Conservation (phyloP, 805 yeast genomes). For the Pichia sporocuriosa region DNA sequence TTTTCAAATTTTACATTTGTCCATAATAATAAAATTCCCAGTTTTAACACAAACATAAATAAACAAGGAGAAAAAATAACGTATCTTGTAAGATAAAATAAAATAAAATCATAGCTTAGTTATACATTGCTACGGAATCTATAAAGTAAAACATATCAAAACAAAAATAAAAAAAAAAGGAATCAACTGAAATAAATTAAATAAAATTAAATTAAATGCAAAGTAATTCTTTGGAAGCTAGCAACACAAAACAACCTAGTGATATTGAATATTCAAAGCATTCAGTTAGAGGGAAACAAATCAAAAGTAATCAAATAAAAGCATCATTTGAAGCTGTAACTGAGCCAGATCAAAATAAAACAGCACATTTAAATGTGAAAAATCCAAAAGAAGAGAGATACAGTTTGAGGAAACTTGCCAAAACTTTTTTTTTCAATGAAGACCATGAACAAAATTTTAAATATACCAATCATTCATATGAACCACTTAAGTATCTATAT, state of each 20-base stretch:
- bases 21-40: too few species aligned
- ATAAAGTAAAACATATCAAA: not conserved
- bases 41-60: too few species aligned
- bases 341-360: not conserved
- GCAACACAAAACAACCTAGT: not conserved
- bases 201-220: not conserved
- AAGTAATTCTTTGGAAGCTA: not conserved
- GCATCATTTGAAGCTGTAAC: too few species aligned
- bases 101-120: too few species aligned
- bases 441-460: not conserved
- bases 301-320: not conserved
- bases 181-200: not conserved
- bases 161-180: too few species aligned
- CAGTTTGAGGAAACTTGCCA: slow-evolving; percentile 24
- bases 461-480: too few species aligned
- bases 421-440: slow-evolving; percentile 19
- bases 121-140: too few species aligned
- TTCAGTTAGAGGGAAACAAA: not conserved
- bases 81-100: not conserved
- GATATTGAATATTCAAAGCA: not conserved
- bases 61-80: too few species aligned
- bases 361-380: too few species aligned
- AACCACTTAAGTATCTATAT: too few species aligned
- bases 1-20: too few species aligned
- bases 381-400: slow-evolving; percentile 16